These are phyloP conservation scores for Astrocystis sublimbata DNA, from an alignment of 495 filamentous ascomycete species.

Conservation along the genomic window DNA sequence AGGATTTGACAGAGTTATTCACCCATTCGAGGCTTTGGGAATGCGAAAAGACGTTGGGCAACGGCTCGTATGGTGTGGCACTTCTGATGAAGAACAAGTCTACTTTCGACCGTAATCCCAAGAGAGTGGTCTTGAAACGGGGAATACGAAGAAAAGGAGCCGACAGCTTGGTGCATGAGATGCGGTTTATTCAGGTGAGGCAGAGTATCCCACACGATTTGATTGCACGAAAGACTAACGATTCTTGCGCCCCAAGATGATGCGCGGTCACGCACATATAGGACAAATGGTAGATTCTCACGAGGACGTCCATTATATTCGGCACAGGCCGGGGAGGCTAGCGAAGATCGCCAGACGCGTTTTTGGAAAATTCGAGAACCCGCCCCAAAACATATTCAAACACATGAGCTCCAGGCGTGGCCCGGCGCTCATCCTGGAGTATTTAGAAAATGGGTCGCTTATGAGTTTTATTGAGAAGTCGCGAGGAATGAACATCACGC, in stretches of 20 bases:
- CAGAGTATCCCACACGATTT: background rate
- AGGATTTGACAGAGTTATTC: background rate
- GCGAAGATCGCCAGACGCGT: background rate
- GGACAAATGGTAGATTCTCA: background rate
- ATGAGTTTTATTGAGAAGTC: background rate
- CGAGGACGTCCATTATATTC: background rate
- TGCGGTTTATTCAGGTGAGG: background rate
- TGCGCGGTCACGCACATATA: constrained; percentile 5
- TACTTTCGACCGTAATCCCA: background rate
- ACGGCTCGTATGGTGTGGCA: background rate
- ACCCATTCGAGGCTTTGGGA: background rate
- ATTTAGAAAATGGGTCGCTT: background rate
- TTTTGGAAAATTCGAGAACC: background rate
- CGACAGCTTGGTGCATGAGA: background rate
- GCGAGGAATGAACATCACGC: background rate
- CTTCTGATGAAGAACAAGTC: background rate
- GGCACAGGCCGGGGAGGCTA: background rate
- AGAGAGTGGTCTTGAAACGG: constrained; percentile 3
- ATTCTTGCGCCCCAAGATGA: background rate
- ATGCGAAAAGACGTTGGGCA: background rate
- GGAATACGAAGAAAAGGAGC: background rate
- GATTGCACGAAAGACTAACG: background rate
- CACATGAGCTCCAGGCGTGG: background rate
- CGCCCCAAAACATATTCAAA: constrained; percentile 2
- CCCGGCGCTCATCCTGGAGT: background rate